A percentile compares a stretch with the other conserved stretches of the same genome.
These are phyloP conservation scores for Aristolochia californica DNA, from an alignment of 164 flowering plant species.

Conservation along the genomic window DNA sequence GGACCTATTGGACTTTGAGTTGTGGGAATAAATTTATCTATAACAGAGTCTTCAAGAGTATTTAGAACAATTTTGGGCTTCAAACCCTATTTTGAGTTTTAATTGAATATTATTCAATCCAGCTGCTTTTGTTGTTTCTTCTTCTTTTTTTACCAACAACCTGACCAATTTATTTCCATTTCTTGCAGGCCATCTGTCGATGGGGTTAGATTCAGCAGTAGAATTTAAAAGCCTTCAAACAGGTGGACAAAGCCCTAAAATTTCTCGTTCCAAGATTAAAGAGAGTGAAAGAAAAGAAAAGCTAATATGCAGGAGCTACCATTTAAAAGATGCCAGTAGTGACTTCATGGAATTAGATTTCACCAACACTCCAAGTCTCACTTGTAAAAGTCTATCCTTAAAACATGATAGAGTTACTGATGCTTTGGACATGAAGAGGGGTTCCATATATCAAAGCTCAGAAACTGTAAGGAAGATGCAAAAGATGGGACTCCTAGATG, in stretches of 20 bases:
- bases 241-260: conserved; percentile 40
- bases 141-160: no score
- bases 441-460: conserved; percentile 65
- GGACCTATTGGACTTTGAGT: no score
- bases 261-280: conserved; percentile 21
- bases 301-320: conserved; percentile 26
- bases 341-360: conserved; percentile 40
- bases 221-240: conserved; percentile 38
- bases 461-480: conserved; percentile 33
- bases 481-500: conserved; percentile 26
- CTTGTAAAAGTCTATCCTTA: conserved; percentile 32
- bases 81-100: no score
- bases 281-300: conserved; percentile 24
- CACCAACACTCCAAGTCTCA: conserved; percentile 39
- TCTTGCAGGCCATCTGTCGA: conserved; percentile 27
- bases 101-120: no score
- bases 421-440: conserved; percentile 38
- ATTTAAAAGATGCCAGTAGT: conserved; percentile 21
- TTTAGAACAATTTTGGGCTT: not conserved
- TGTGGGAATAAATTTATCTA: no score
- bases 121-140: no score
- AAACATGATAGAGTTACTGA: conserved; percentile 19
- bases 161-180: conserved; percentile 6
- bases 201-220: conserved; percentile 45
- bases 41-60: conserved; percentile 1